Base-by-base conservation (phyloP, 768 basidiomycete genomes). In the Rhodotorula graminis region DNA sequence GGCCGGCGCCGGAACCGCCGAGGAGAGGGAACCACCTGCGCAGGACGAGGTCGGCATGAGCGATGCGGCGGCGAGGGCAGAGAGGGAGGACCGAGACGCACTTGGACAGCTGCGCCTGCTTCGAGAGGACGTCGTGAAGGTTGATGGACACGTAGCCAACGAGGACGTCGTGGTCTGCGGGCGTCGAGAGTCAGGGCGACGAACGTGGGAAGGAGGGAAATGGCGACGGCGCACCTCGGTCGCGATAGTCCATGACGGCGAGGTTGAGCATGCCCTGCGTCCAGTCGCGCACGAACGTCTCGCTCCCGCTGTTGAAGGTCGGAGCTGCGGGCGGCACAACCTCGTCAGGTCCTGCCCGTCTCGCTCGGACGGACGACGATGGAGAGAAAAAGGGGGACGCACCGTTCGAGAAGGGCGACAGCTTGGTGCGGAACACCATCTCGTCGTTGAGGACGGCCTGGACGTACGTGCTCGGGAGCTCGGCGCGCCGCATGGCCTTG, bases 191-290 rank as follows among this genome's bases (percentile, higher is more conserved):
- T 56, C 40, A 47, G 40, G 14, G 19, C 5, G 6, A 2, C 3
- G 12, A 3, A 1, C 4, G 27, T 25, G 18, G 40, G 23, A 25
- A 33, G 2, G 25, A n/a, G 31, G 14, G 53, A 10, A 16, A 33
- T 18, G 18, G n/a, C 37, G 37, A 37, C 37, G 37, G 37, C 73
- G 53, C 31, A 68, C 70, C 73, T 31, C 74, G 56, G 33, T 75
- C 70, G 1, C 74, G 66, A 23, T 68, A 75, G 42, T 75, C 74
- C 64, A 71, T 58, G 21, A 72, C 71, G 23, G 71, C 74, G 25
- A 75, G 49, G 31, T 49, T 31, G 14, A 75, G 33, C 23, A 25
- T n/a, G 3, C 49, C 64, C 0, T 50, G 10, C 29, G 58, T 65
- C 74, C 74, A 75, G 49, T 75, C 70, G 7, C 60, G 60, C 31